phyloP scores from a whole-genome alignment of 2,329 filamentous ascomycete species.

The Aspergillus pseudonomiae region DNA sequence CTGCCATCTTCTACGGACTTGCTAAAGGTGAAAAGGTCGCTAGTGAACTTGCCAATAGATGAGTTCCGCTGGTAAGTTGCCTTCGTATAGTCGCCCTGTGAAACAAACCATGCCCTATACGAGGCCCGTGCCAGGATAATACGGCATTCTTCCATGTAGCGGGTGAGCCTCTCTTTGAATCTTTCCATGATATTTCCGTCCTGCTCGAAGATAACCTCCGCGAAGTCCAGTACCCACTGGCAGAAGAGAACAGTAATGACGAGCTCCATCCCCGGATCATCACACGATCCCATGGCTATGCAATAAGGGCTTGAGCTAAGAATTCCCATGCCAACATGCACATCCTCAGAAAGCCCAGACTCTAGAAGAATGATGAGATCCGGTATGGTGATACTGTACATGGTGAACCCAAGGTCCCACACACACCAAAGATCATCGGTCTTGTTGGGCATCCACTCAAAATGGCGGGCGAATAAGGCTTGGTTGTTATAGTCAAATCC shows the following conservation, averaged over 20 bases:
- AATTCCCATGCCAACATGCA: constrained; percentile 26
- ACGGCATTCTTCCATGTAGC: constrained; percentile 29
- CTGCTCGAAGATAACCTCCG: constrained; percentile 24
- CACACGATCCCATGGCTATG: constrained; percentile 18
- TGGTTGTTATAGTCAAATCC: constrained; percentile 29
- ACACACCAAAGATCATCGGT: constrained; percentile 28
- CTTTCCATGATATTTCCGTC: constrained; percentile 8
- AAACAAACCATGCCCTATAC: constrained; percentile 32
- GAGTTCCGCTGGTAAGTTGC: constrained; percentile 16
- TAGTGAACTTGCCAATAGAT: constrained; percentile 22
- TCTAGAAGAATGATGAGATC: constrained; percentile 27
- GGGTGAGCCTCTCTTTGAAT: constrained; percentile 15
- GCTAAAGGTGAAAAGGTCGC: constrained; percentile 27
- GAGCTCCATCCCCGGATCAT: constrained; percentile 36
- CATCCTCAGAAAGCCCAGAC: constrained; percentile 19
- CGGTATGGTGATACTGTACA: constrained; percentile 26
- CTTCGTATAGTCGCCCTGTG: constrained; percentile 21
- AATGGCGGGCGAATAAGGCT: constrained; percentile 29
- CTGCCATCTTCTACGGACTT: constrained; percentile 21
- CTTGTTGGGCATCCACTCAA: constrained; percentile 27
- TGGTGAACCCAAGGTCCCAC: constrained; percentile 30
- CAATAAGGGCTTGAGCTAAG: constrained; percentile 27
- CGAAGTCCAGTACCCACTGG: constrained; percentile 35
- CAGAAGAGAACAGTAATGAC: constrained; percentile 33
- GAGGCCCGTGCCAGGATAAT: constrained; percentile 31